A percentile compares a stretch with the other conserved stretches of the same genome.
These are phyloP conservation scores for Phytophthora vignae DNA, from an alignment of 352 stramenopile genomes.

Conservation along the genomic window DNA sequence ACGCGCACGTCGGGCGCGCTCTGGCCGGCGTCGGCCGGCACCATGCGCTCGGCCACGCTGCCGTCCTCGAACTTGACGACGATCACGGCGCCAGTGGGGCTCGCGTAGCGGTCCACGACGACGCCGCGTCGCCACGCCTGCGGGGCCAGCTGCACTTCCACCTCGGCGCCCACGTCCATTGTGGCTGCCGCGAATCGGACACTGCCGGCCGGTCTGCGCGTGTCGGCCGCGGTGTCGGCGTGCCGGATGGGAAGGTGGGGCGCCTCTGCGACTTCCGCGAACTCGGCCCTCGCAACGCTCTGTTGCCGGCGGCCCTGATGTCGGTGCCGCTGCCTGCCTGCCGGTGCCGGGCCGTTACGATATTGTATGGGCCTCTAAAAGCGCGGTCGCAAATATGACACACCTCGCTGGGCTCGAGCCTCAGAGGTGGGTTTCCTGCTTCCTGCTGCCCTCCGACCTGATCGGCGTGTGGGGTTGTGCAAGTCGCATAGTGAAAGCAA, in stretches of 20 bases:
- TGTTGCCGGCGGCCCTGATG: too few relatives aligned
- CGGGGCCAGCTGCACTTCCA: constrained; percentile 60
- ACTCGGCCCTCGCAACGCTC: too few relatives aligned
- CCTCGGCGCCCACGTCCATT: constrained; percentile 76
- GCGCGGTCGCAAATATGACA: constrained; percentile 8
- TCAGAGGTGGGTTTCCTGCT: too few relatives aligned
- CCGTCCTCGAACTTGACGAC: constrained; percentile 78
- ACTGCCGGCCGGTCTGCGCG: constrained; percentile 14
- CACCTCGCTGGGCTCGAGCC: background rate
- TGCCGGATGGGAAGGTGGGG: background rate
- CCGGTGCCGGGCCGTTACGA: constrained; percentile 22
- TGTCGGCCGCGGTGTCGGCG: constrained; percentile 19
- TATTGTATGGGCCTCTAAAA: background rate
- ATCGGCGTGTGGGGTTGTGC: too few relatives aligned
- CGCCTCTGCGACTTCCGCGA: too few relatives aligned
- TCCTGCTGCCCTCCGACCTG: too few relatives aligned
- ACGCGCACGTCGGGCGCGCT: constrained; percentile 42
- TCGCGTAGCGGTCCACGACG: constrained; percentile 74
- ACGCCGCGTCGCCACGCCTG: constrained; percentile 58
- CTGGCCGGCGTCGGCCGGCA: constrained; percentile 49
- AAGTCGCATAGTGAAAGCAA: constrained; percentile 26
- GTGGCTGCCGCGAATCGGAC: constrained; percentile 18
- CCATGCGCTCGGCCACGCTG: constrained; percentile 51
- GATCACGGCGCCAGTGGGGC: constrained; percentile 55
- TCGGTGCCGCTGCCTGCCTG: too few relatives aligned